A percentile compares a stretch with the other conserved stretches of the same genome.
Conservation (phyloP, 148 eudicot genomes). For the Cornus kousa region DNA sequence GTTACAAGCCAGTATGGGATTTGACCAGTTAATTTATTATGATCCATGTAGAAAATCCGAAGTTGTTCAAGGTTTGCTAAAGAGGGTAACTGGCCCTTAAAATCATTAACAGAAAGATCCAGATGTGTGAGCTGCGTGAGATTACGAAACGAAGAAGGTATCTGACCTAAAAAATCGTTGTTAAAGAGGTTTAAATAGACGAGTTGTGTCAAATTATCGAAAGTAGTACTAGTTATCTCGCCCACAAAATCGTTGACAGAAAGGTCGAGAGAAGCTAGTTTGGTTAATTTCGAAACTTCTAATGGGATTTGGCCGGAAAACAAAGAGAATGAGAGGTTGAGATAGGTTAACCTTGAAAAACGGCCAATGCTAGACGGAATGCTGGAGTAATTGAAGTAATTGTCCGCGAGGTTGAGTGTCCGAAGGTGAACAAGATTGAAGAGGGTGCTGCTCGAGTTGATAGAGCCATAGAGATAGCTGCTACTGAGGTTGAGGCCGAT, state of each 20-base stretch:
- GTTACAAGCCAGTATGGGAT: slow-evolving; percentile 12
- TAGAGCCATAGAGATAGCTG: background rate
- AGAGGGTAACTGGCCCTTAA: slow-evolving; percentile 17
- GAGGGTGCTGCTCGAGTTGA: slow-evolving; percentile 26
- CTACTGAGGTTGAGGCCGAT: slow-evolving; percentile 33
- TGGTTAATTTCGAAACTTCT: slow-evolving; percentile 24
- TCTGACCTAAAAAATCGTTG: slow-evolving; percentile 15
- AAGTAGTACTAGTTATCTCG: too few relatives aligned
- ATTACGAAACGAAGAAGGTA: slow-evolving; percentile 25
- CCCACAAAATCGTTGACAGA: too few relatives aligned
- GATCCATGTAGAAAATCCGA: background rate
- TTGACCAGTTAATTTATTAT: slow-evolving; percentile 19
- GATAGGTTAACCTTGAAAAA: slow-evolving; percentile 17
- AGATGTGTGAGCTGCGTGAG: background rate
- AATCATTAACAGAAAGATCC: background rate
- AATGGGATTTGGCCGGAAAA: slow-evolving; percentile 40
- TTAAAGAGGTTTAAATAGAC: slow-evolving; percentile 10
- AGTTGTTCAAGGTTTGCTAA: slow-evolving; percentile 17
- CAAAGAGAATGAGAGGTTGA: slow-evolving; percentile 1
- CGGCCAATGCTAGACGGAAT: slow-evolving; percentile 29
- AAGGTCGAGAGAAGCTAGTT: slow-evolving; percentile 16
- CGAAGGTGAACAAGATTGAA: slow-evolving; percentile 24
- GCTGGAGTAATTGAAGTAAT: slow-evolving; percentile 28
- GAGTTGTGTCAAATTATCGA: too few relatives aligned
- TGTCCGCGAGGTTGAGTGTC: slow-evolving; percentile 5